Evolutionary conservation across 2,329 filamentous ascomycete genomes (phyloP), one percentile per base, ranked within the genome.

Genomic region (Coleophoma eucalyptorum): DNA sequence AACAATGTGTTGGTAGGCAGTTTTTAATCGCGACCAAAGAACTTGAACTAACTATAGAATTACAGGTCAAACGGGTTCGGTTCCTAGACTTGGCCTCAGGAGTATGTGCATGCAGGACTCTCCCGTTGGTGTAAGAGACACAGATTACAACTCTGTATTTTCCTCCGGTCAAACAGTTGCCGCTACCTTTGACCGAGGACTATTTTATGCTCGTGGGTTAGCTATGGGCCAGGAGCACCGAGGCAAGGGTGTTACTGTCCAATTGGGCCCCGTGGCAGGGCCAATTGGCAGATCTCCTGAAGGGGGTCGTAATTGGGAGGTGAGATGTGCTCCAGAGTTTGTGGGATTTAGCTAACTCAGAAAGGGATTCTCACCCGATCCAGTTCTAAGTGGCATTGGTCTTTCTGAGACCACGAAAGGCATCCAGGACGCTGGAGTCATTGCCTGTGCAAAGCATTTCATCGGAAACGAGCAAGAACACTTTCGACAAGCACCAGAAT

Each of bases 391-490:
- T 48, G 91, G 87, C 48, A 74, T 86, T 55, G 82, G 83, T 49
- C 85, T 92, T 58, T 82, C 82, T 35, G 77, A 88, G 64, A 89
- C 86, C 1, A 79, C 95, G 54, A 79, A 81, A 64, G 91, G 91
- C 54, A 92, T 95, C 42, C 91, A 96, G 65, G 81, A 86, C 62
- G 83, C 85, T 13, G 90, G 90, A 65, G 81, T 93, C 48, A 87
- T 96, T 69, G 90, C 91, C 54, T 91, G 87, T 62, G 86, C 87
- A 43, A 93, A 92, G 75, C 88, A 92, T 65, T 87, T 75, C 65
- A 80, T 42, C 52, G 78, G 72, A 87, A 56, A 90, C 59, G 88
- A 92, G 67, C 87, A 95, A 70, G 83, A 89, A 53, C 64, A 65
- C 46, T 67, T 65, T 58, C 59, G 65, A 46, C 64, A 65, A 51